Evolutionary conservation across 1,139 yeast species (phyloP), one percentile per base, ranked within the genome.

Genomic region (Tardiomyces digboiensis): DNA sequence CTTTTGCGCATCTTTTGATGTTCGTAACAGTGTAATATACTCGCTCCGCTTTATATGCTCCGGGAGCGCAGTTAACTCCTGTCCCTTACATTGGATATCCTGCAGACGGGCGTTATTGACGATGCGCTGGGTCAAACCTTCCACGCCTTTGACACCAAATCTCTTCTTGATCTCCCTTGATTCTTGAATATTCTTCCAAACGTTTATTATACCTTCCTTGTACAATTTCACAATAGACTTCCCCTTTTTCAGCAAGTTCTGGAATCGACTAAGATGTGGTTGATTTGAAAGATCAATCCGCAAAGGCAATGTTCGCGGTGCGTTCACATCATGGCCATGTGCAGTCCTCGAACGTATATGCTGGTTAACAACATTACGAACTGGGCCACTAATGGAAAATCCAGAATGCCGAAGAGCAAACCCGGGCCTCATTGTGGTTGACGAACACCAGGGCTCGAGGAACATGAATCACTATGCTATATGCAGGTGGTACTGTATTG

Each of bases 11-110:
- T 84, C 89, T 1, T 58, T 58, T 8, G 71, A 72, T 0, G 87
- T 78, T 42, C 93, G 67, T n/a, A 73, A 59, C 29, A 82, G 59
- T 6, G 74, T 58, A 52, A 78, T 82, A 51, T 67, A 76, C 44
- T 82, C 75, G 2, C 64, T 54, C 46, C 93, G 67, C 0, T 75
- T 59, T n/a, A 83, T 55, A 36, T 58, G 52, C 16, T 39, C 29
- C 10, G 42, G 37, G 10, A 44, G 22, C 18, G 52, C 50, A 21
- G 16, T 37, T 10, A 42, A 40, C 19, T 38, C 40, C 40, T 42
- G 10, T 29, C 46, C 20, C 20, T 44, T 22, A 40, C 42, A 42
- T 29, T 48, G 47, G 33, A 61, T 51, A 1, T 43, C 44, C 19
- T 53, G 54, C 23, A 58, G 52, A 45, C 55, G 59, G 21, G 51